Conservation (phyloP, 2,329 filamentous ascomycete species). For the Epichloe aotearoae region DNA sequence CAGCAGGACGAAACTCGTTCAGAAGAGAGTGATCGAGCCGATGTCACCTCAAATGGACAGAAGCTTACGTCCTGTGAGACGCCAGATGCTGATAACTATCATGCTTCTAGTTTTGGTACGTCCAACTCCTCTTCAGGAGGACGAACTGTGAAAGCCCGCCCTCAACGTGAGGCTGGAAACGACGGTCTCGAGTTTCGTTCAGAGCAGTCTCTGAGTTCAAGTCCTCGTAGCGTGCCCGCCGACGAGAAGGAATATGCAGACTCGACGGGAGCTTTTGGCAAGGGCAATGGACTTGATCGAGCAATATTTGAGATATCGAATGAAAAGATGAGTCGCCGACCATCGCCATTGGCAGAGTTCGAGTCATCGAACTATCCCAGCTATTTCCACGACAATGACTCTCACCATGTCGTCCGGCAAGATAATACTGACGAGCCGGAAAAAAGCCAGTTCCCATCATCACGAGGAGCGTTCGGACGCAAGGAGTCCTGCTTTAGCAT, state of each 20-base stretch:
- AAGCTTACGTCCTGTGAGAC: background rate
- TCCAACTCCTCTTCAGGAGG: background rate
- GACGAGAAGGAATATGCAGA: background rate
- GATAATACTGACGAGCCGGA: background rate
- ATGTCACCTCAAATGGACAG: background rate
- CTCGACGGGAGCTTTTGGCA: background rate
- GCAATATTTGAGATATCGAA: background rate
- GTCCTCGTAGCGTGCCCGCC: background rate
- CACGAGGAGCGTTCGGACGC: constrained; percentile 2
- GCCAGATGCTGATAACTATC: background rate
- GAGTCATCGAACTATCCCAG: background rate
- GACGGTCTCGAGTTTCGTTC: background rate
- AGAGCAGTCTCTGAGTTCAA: background rate
- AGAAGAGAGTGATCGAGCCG: background rate
- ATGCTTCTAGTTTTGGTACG: background rate
- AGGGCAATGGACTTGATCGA: background rate
- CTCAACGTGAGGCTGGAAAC: background rate
- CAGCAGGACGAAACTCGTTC: background rate
- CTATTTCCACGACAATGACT: background rate
- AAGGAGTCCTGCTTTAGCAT: background rate
- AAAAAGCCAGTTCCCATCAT: background rate
- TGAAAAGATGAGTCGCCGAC: background rate
- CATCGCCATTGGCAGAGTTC: constrained; percentile 1
- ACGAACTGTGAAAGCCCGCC: background rate
- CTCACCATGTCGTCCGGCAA: background rate